A percentile compares a stretch with the other conserved stretches of the same genome.
Evolutionary conservation across 257 asterid species (phyloP).

Genomic region (Craterostigma plantagineum): DNA sequence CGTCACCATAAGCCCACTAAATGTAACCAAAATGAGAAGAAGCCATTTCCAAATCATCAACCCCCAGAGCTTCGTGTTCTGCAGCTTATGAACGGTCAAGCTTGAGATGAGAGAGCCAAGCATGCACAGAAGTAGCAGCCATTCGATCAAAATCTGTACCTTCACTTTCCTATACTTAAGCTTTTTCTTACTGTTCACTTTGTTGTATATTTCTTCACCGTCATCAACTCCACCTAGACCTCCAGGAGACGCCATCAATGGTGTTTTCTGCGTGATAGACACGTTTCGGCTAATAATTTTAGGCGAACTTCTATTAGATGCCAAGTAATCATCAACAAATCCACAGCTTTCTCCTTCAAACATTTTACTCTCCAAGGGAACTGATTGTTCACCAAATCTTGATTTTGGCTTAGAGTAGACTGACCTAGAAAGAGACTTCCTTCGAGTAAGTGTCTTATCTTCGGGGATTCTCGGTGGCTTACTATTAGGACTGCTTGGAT

Average conservation of each 20-base stretch:
- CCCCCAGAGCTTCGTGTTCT: constrained; percentile 27
- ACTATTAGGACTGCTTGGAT: constrained; percentile 44
- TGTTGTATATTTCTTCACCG: constrained; percentile 73
- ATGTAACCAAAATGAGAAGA: constrained; percentile 56
- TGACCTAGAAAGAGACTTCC: constrained; percentile 51
- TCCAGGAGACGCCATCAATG: constrained; percentile 37
- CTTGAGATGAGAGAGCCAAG: constrained; percentile 51
- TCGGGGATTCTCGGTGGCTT: constrained; percentile 69
- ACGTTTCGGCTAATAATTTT: constrained; percentile 16
- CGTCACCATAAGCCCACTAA: constrained; percentile 63
- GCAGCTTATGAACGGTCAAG: constrained; percentile 27
- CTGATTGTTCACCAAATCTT: constrained; percentile 77
- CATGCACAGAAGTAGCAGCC: constrained; percentile 49
- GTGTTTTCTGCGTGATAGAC: constrained; percentile 52
- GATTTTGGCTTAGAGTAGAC: constrained; percentile 66
- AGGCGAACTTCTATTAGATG: constrained; percentile 38
- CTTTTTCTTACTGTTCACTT: constrained; percentile 50
- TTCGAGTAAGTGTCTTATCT: constrained; percentile 27
- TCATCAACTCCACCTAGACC: constrained; percentile 43
- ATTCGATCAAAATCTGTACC: constrained; percentile 48
- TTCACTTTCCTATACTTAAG: constrained; percentile 47
- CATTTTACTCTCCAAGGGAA: constrained; percentile 23
- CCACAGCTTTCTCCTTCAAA: constrained; percentile 16
- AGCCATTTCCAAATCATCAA: constrained; percentile 74
- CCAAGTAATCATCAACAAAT: constrained; percentile 13